Evolutionary conservation across 1,284 basidiomycete genomes (phyloP), one percentile per base, ranked within the genome.

Genomic region (Agaricales sp.): DNA sequence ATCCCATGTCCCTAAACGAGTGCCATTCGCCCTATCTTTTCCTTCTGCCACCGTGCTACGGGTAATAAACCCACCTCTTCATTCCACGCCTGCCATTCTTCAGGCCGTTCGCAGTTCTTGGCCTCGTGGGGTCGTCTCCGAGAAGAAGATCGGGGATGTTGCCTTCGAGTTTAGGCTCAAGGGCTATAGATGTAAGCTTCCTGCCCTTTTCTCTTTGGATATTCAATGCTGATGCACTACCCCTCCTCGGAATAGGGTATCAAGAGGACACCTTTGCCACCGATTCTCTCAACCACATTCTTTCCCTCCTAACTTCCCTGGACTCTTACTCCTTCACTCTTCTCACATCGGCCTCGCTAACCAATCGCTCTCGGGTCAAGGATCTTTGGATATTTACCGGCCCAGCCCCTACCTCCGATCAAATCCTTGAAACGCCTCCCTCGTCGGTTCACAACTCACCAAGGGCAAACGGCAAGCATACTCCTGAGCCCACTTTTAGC

Each of bases 301-400:
- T 89, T 44, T 65, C 76, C 13, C 68, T 89, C 20, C 69, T 89
- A 23, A 67, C 73, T 16, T 74, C 82, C 30, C 71, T 89, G 14
- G 86, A 89, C 57, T 63, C 67, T 1, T 78, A 86, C 52, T 74
- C 77, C 1, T 87, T 86, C 58, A 73, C 74, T 3, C 72, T 89
- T 38, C 65, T 85, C 3, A 71, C 83, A 1, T 87, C 85, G 6
- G 60, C 88, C 43, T 78, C 83, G 18, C 66, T 88, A 48, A 75
- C 75, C 12, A 77, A 69, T 55, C 82, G 78, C 39, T 85, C 86
- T 18, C 73, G 83, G 49, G 73, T 78, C 45, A 87, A 86, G 61
- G 86, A 89, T 58, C 61, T 89, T 1, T 89, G 86, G 86, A 68
- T 89, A 46, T 89, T 88, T 59, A 76, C 77, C 1, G 81, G 81